Base-by-base conservation (phyloP, 2,329 filamentous ascomycete species). In the Beauveria sp. region DNA sequence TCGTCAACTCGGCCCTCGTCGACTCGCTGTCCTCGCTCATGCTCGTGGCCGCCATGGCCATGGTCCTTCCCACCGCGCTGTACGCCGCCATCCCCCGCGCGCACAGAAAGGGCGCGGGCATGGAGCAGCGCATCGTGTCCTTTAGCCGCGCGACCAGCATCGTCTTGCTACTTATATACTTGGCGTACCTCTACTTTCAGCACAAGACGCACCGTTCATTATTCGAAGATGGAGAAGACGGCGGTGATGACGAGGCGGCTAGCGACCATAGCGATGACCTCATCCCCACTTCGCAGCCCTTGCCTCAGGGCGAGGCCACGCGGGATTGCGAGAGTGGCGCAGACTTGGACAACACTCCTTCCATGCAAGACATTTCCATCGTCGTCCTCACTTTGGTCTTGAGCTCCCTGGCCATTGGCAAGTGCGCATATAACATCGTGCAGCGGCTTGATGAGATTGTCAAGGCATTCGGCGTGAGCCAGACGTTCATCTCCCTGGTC, bases 1-100 rank as follows among this genome's bases (percentile, higher is more conserved):
- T 61, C 6, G 61, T 64, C 60, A 65, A 65, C 47, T 62, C 62
- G 12, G 60, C 62, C 20, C 54, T 65, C 18, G 62, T 63, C 26
- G 63, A 65, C 54, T 62, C 62, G 30, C 57, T 65, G 8, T 65
- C 63, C 26, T 62, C 60, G 5, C 55, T 65, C n/a, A 63, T 63
- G 63, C 63, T 65, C 37, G 61, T 63, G 20, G 63, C 63, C 41
- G 51, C 63, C 30, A 61, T 63, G 62, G 63, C 63, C n/a, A 60
- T 64, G 37, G 55, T 64, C 26, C 62, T 64, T 8, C 63, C 63
- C 30, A 63, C 63, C 6, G 63, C 63, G 1, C 52, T 64, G 14
- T 64, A 63, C 48, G 61, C 62, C 34, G 61, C 58, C 40, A 24
- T 60, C 28, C 58, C 58, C 41, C 37, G 52, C n/a, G 41, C 61